Evolutionary conservation across 495 filamentous ascomycete genomes (phyloP), one percentile per base, ranked within the genome.

Genomic region (Thermothielavioides terrestris): DNA sequence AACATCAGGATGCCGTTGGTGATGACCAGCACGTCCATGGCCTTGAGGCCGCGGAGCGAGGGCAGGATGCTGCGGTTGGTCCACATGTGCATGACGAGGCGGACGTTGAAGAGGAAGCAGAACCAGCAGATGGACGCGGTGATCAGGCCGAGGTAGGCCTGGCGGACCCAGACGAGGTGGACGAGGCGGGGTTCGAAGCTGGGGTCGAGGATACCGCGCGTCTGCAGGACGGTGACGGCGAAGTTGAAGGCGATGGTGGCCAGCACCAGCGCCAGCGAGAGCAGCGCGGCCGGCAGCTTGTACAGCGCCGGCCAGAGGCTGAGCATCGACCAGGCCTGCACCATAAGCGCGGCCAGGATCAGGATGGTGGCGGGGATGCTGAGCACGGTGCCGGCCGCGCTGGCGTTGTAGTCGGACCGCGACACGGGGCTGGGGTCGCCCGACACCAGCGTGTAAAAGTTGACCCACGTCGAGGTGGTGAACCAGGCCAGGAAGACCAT

Each of bases 51-150:
- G 42, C 58, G 54, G 10, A 60, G 41, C 0, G 38, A 46, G 8
- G 65, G 65, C 17, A 70, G 53, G 23, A 68, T 59, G 39, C 48
- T 59, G 25, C 67, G 51, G 39, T 53, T 57, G 9, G 47, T 46
- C 48, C 50, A 57, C 60, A 68, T 62, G 53, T 70, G 67, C 46
- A 74, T 72, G 42, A 77, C 78, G 1, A 95, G 72, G 51, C 91
- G 88, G 40, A 64, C 55, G 50, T 81, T 77, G 65, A 95, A 94
- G 49, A 92, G 62, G 22, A 73, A 65, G 47, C 79, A 84, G 69
- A 88, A 94, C 72, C 79, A 85, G 65, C 76, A 86, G 61, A 94
- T 84, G 48, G 77, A 81, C 18, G 78, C 64, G 0, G 83, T 79
- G 40, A 80, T 72, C 46, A 75, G 59, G 32, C 77, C 80, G 49